Conservation (phyloP, 2,329 filamentous ascomycete genomes). For the Hyphodiscus sp. region DNA sequence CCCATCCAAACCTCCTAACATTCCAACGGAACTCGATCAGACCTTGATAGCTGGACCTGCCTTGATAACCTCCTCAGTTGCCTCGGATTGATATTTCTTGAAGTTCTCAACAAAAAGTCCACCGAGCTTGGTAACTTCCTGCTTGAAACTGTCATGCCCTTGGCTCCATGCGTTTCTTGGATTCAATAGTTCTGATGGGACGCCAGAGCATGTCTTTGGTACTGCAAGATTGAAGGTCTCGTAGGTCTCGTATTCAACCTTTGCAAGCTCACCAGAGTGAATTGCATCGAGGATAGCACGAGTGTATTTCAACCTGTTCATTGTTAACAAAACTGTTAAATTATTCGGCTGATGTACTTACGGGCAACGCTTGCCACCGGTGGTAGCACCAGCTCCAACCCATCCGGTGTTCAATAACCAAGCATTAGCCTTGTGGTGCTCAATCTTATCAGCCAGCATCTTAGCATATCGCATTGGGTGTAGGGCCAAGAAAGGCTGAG, state of each 20-base stretch:
- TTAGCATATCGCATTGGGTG: constrained; percentile 98
- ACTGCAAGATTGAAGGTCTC: constrained; percentile 94
- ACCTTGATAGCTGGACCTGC: constrained; percentile 44
- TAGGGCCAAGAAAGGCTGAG: constrained; percentile 95
- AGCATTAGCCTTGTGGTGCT: constrained; percentile 88
- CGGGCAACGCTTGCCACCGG: constrained; percentile 93
- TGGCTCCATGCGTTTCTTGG: constrained; percentile 88
- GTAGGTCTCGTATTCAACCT: constrained; percentile 90
- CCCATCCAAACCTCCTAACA: constrained; percentile 3
- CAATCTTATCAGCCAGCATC: constrained; percentile 98
- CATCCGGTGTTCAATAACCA: constrained; percentile 99
- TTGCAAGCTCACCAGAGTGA: constrained; percentile 91
- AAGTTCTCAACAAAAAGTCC: constrained; percentile 94
- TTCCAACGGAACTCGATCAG: constrained; percentile 1
- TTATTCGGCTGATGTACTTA: constrained; percentile 16
- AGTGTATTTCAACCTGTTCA: constrained; percentile 75
- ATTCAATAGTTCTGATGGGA: constrained; percentile 90
- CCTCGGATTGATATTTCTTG: constrained; percentile 84
- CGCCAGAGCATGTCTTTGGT: constrained; percentile 84
- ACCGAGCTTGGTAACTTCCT: constrained; percentile 86
- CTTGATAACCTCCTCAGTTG: constrained; percentile 71
- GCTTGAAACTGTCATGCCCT: constrained; percentile 72
- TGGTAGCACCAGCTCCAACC: constrained; percentile 86
- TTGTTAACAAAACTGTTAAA: constrained; percentile 8
- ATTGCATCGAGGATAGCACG: constrained; percentile 97